Evolutionary conservation across 257 asterid genomes (phyloP), one percentile per base, ranked within the genome.

Genomic region (Primulina tabacum): DNA sequence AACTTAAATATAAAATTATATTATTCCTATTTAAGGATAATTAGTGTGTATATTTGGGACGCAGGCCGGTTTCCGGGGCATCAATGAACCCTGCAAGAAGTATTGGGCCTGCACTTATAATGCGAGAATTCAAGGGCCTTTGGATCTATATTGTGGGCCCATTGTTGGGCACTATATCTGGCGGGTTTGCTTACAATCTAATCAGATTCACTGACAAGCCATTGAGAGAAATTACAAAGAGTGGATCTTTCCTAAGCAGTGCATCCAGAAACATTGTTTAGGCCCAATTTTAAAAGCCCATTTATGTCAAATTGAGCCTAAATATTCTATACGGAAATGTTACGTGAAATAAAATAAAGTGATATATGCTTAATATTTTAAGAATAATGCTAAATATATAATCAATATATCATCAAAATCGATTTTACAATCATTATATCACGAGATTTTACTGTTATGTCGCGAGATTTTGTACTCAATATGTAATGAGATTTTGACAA

Each of bases 81-180:
- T 84, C 89, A 4, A 77, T 86, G 92, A 84, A 88, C 60, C 91
- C 91, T 2, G 95, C 89, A 62, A 78, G 91, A 72, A 88, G 84
- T 20, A 72, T 88, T 53, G 95, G 91, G 50, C 95, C 89, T 17
- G 91, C 95, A 11, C 8, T 85, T 5, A 71, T 85, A 1, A 57
- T 83, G 85, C 80, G 76, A 64, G 78, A 77, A 18, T 85, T 65
- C 26, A 79, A 58, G 40, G 81, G 75, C 0, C 76, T 87, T 2
- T 87, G 95, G 95, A 65, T 85, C 0, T 87, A 87, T 76, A 64
- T 85, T 7, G 64, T 83, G 62, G 95, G 86, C 40, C 95, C 95
- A 1, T 4, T 78, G 6, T 18, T 79, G 71, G 94, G 89, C 20
- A 79, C 89, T 12, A 76, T 82, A 0, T 32, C 67, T 16, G 94